Conservation (phyloP, 257 asterid genomes). For the Gentiana dahurica region DNA sequence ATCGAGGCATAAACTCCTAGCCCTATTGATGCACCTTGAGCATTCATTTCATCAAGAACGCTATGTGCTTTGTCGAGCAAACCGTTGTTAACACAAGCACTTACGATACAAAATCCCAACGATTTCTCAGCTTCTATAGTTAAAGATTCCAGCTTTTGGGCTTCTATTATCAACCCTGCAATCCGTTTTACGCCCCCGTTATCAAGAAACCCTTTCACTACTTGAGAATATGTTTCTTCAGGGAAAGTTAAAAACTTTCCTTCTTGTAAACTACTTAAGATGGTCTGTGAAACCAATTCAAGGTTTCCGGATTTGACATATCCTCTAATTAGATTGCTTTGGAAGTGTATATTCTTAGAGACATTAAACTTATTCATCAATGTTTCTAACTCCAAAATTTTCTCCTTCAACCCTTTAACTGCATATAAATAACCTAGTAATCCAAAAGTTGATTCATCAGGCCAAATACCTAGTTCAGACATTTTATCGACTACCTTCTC, state of each 20-base stretch:
- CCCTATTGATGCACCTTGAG: conserved; percentile 54
- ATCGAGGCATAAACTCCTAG: conserved; percentile 74
- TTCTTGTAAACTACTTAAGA: conserved; percentile 44
- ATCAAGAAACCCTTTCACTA: conserved; percentile 48
- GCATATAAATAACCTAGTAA: conserved; percentile 79
- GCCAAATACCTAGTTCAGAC: conserved; percentile 72
- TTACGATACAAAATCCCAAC: conserved; percentile 62
- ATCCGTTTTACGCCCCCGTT: conserved; percentile 46
- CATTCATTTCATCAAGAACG: conserved; percentile 78
- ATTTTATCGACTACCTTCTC: conserved; percentile 65
- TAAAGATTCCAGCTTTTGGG: conserved; percentile 64
- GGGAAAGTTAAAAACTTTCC: conserved; percentile 23
- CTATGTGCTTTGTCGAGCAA: conserved; percentile 67
- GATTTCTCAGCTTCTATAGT: conserved; percentile 42
- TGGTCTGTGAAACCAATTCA: conserved; percentile 40
- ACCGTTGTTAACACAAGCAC: conserved; percentile 53
- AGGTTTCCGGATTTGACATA: conserved; percentile 52
- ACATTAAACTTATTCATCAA: conserved; percentile 47
- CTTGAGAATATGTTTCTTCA: conserved; percentile 47
- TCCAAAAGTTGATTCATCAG: conserved; percentile 61
- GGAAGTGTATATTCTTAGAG: conserved; percentile 23
- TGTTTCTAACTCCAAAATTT: conserved; percentile 54
- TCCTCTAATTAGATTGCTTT: conserved; percentile 63
- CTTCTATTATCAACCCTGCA: conserved; percentile 53
- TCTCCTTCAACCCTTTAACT: conserved; percentile 49